A percentile compares a stretch with the other conserved stretches of the same genome.
Evolutionary conservation across 1,284 basidiomycete genomes (phyloP).

Genomic region (Pterula multifida): DNA sequence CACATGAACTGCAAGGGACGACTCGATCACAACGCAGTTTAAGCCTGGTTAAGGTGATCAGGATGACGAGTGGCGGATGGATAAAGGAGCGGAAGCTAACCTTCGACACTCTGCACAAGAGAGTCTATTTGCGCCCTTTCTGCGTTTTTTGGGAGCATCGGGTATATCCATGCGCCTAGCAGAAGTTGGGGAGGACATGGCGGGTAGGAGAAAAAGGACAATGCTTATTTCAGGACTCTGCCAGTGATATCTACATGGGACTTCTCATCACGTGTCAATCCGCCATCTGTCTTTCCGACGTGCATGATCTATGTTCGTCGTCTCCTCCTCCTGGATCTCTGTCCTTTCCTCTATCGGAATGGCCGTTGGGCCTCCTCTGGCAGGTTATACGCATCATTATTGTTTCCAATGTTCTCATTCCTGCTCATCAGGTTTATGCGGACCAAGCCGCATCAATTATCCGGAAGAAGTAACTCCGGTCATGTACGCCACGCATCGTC

Average conservation of each 20-base stretch:
- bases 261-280: not conserved
- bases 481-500: constrained; percentile 4
- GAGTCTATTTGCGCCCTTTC: constrained; percentile 63
- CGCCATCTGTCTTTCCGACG: not conserved
- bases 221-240: not conserved
- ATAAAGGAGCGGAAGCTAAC: constrained; percentile 19
- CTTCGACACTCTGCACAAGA: constrained; percentile 70
- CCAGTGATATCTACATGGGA: not conserved
- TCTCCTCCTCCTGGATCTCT: not conserved
- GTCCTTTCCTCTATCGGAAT: constrained; percentile 32
- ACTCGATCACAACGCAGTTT: constrained; percentile 67
- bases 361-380: constrained; percentile 64
- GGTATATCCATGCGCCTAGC: not conserved
- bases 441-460: constrained; percentile 70
- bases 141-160: constrained; percentile 39
- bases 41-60: constrained; percentile 27
- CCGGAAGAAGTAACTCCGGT: constrained; percentile 41
- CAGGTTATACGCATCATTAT: constrained; percentile 16
- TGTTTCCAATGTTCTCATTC: not conserved
- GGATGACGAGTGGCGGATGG: constrained; percentile 6
- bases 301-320: not conserved
- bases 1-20: constrained; percentile 52
- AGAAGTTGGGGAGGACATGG: not conserved
- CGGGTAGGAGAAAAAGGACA: not conserved
- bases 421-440: constrained; percentile 43